Percentiles rank a stretch among this genome's conserved stretches.
Conservation (phyloP, 169 alveolate genomes). For the Perkinsus marinus region DNA sequence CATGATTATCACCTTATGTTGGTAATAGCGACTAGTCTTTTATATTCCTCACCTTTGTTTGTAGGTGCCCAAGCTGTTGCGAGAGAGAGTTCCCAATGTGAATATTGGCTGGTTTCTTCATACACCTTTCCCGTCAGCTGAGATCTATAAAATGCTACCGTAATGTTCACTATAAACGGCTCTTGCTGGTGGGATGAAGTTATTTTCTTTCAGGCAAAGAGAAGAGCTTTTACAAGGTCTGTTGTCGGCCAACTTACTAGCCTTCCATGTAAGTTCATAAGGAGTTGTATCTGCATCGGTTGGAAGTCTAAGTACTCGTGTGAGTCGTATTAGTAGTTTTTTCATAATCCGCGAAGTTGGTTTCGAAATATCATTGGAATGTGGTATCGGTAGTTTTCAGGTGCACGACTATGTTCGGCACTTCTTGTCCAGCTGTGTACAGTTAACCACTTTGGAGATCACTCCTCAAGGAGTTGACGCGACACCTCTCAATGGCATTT, state of each 20-base stretch:
- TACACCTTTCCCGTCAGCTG: conserved; percentile 71
- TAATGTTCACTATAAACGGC: not conserved
- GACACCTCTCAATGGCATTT: conserved; percentile 27
- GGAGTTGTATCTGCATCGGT: no score
- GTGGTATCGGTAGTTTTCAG: not conserved
- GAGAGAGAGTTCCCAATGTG: conserved; percentile 11
- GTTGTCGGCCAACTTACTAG: not conserved
- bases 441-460: not conserved
- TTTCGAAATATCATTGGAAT: no score
- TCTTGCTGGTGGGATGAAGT: not conserved
- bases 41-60: not conserved
- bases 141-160: conserved; percentile 6
- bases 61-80: conserved; percentile 48
- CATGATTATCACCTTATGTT: conserved; percentile 27
- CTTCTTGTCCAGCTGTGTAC: not conserved
- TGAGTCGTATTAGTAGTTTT: no score
- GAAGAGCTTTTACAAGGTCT: conserved; percentile 9
- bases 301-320: no score
- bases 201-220: not conserved
- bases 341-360: no score
- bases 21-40: not conserved
- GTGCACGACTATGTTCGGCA: conserved; percentile 4
- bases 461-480: conserved; percentile 19
- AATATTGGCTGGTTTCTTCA: conserved; percentile 76
- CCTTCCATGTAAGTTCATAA: not conserved